These are phyloP conservation scores for Aspergillus cristatus DNA, from an alignment of 495 filamentous ascomycete species.

Conservation along the genomic window DNA sequence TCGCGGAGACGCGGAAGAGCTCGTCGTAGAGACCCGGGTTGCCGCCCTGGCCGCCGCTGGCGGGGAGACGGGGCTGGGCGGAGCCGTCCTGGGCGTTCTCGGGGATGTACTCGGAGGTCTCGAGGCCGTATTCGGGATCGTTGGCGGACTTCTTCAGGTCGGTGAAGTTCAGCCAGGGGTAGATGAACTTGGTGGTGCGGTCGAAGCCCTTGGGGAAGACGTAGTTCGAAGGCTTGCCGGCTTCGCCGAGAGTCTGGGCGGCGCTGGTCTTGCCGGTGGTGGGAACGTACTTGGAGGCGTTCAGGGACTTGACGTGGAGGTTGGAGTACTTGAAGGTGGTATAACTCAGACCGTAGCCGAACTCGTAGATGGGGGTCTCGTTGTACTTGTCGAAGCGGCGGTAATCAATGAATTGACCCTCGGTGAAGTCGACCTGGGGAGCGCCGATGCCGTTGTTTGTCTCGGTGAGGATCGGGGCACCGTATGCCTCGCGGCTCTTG, in stretches of 20 bases:
- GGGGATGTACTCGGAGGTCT: constrained; percentile 56
- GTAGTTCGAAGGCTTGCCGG: constrained; percentile 58
- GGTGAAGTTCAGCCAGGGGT: constrained; percentile 82
- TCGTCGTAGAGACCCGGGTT: constrained; percentile 76
- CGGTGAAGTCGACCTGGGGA: constrained; percentile 74
- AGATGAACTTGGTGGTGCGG: constrained; percentile 58
- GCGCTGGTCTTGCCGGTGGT: constrained; percentile 56
- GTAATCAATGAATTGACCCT: constrained; percentile 93
- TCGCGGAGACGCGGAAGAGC: constrained; percentile 66
- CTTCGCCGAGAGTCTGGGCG: constrained; percentile 63
- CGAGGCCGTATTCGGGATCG: constrained; percentile 60
- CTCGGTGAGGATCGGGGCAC: constrained; percentile 62
- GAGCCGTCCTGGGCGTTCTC: constrained; percentile 53
- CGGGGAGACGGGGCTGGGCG: constrained; percentile 58
- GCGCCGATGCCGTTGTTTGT: constrained; percentile 60
- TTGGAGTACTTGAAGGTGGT: constrained; percentile 77
- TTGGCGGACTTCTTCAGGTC: constrained; percentile 51
- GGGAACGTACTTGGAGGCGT: constrained; percentile 50
- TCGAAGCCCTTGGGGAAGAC: constrained; percentile 60
- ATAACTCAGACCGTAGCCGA: constrained; percentile 85
- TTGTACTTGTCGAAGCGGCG: constrained; percentile 72
- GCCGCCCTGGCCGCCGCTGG: constrained; percentile 63
- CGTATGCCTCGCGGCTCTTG: constrained; percentile 61
- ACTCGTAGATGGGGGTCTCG: constrained; percentile 76
- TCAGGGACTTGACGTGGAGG: constrained; percentile 50